Evolutionary conservation across 257 asterid species (phyloP).

Genomic region (Jaltomata sinuosa): DNA sequence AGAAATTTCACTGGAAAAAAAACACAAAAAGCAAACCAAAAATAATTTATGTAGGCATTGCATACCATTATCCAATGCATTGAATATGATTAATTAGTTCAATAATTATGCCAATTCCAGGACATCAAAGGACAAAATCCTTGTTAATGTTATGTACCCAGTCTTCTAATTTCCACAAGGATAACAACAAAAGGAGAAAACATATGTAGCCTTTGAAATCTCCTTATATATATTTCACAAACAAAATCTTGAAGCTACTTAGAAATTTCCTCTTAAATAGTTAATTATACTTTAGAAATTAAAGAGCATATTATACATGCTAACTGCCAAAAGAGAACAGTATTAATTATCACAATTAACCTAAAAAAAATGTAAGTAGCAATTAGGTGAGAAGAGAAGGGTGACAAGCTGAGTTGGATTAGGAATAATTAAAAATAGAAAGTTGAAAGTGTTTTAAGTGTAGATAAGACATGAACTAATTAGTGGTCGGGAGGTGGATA

Average conservation of each 20-base stretch:
- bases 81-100: neutral
- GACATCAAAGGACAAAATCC: neutral
- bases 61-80: neutral
- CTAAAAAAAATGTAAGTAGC: neutral
- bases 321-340: neutral
- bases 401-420: conserved; percentile 27
- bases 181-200: neutral
- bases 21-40: neutral
- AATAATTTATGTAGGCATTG: neutral
- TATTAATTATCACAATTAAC: neutral
- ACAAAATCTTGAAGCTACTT: neutral
- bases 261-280: neutral
- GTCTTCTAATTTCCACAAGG: neutral
- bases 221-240: neutral
- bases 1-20: neutral
- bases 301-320: neutral
- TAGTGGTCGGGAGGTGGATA: conserved; percentile 11
- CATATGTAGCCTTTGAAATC: neutral
- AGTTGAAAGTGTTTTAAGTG: neutral
- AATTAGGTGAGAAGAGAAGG: conserved; percentile 11
- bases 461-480: neutral
- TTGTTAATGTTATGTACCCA: neutral
- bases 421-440: conserved; percentile 2
- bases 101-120: neutral
- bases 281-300: neutral